Conservation (phyloP, 192 early-diverging fungal species). For the Spizellomyces punctatus region DNA sequence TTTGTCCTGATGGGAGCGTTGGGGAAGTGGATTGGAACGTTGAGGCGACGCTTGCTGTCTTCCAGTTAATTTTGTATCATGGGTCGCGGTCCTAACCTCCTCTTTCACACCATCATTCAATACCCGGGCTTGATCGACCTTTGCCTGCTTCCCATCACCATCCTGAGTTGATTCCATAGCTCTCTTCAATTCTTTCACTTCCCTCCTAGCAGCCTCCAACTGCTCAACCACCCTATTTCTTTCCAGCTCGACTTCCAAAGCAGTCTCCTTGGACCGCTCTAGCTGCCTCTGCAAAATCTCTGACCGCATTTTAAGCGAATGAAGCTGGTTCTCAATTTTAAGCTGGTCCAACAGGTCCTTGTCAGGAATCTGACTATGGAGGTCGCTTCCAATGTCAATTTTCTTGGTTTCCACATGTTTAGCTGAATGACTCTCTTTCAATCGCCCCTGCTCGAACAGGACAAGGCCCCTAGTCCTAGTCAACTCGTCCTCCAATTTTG, state of each 20-base stretch:
- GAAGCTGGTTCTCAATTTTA: slow-evolving; percentile 4
- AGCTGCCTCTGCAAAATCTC: slow-evolving; percentile 23
- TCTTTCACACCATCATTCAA: too few relatives aligned
- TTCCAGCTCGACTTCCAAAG: slow-evolving; percentile 4
- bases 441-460: slow-evolving; percentile 12
- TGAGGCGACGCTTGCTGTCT: too few relatives aligned
- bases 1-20: background rate
- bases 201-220: slow-evolving; percentile 13
- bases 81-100: too few relatives aligned
- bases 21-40: too few relatives aligned
- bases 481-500: slow-evolving; percentile 40
- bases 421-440: slow-evolving; percentile 10
- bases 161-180: background rate
- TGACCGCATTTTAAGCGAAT: background rate
- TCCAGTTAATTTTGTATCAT: too few relatives aligned
- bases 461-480: background rate
- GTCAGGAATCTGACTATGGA: background rate
- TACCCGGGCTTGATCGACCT: too few relatives aligned
- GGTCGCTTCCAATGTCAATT: slow-evolving; percentile 13
- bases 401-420: slow-evolving; percentile 4
- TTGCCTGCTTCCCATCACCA: background rate
- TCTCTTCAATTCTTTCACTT: slow-evolving; percentile 1
- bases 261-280: slow-evolving; percentile 6
- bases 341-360: background rate
- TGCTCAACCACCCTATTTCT: slow-evolving; percentile 1